Evolutionary conservation across 2,329 filamentous ascomycete genomes (phyloP), one percentile per base, ranked within the genome.

Genomic region (Sporothrix mexicana): DNA sequence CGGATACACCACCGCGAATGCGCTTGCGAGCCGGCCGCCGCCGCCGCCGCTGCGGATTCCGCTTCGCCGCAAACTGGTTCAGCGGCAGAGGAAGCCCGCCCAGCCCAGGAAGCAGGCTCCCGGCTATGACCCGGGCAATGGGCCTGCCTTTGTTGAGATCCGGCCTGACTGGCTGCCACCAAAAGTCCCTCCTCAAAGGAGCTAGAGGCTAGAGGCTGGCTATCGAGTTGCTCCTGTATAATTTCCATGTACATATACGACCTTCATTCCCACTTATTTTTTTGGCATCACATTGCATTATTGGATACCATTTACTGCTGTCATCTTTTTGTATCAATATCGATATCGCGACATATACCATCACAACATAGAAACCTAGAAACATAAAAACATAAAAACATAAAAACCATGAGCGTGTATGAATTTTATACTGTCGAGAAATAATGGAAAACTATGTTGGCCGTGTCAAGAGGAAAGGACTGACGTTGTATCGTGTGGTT

Each of bases 1-100:
- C 3, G 20, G 51, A 41, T 17, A 8, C 10, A 2, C n/a, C n/a
- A 9, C 12, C n/a, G 12, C 53, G 23, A 30, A 47, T 20, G 25
- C 64, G 17, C 25, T 4, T 8, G 43, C 17, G 17, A 43, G 47
- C 66, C 30, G 66, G 17, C 47, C 69, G 17, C 17, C 57, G 3
- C 53, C 51, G 9, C 43, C 67, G 3, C 68, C 68, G 2, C 66
- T 76, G 69, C 70, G 72, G 1, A 73, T 76, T 12, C 74, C 55
- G 1, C 72, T 76, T 23, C 72, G 75, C 13, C 61, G 70, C n/a
- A 71, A 67, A 20, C 57, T 13, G 23, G 61, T 20, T 36, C 20
- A 9, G 47, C 61, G 12, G 55, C 55, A 47, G 53, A 57, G 7
- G 41, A 51, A 20, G 36, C 20, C n/a, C 47, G 12, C 4, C 4